These are phyloP conservation scores for Saksenaea oblongispora DNA, from an alignment of 371 early-diverging fungal genomes.

Conservation along the genomic window DNA sequence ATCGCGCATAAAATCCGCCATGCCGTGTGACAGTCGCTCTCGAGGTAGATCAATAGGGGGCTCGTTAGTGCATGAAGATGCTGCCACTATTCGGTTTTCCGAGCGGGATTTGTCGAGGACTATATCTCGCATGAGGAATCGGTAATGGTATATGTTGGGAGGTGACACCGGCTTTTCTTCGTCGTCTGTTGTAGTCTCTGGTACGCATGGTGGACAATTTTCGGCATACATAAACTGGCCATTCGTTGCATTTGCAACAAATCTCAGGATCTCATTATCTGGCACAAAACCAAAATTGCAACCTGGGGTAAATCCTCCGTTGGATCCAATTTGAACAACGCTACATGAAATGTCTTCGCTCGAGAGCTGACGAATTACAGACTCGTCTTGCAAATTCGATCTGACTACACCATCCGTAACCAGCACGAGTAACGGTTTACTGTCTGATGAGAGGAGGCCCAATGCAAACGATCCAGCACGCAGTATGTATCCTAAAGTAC, in stretches of 20 bases:
- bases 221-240: constrained; percentile 83
- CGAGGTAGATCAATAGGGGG: constrained; percentile 57
- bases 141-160: constrained; percentile 83
- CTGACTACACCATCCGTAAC: constrained; percentile 88
- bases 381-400: constrained; percentile 58
- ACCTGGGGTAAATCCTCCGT: constrained; percentile 58
- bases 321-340: constrained; percentile 83
- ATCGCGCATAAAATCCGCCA: constrained; percentile 9
- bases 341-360: constrained; percentile 65
- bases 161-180: not conserved
- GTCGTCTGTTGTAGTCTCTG: not conserved
- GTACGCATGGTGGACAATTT: constrained; percentile 47
- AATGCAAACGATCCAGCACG: constrained; percentile 71
- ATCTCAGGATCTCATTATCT: constrained; percentile 84
- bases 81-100: constrained; percentile 27
- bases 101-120: constrained; percentile 53
- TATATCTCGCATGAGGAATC: constrained; percentile 69
- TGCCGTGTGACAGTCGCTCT: constrained; percentile 28
- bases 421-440: constrained; percentile 68
- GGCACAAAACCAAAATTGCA: constrained; percentile 87
- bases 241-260: constrained; percentile 74
- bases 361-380: constrained; percentile 47
- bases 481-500: constrained; percentile 63
- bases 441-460: constrained; percentile 65
- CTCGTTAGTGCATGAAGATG: not conserved